Evolutionary conservation across 2,329 filamentous ascomycete species (phyloP), one percentile per base, ranked within the genome.

Genomic region (Phaeoacremonium minimum): DNA sequence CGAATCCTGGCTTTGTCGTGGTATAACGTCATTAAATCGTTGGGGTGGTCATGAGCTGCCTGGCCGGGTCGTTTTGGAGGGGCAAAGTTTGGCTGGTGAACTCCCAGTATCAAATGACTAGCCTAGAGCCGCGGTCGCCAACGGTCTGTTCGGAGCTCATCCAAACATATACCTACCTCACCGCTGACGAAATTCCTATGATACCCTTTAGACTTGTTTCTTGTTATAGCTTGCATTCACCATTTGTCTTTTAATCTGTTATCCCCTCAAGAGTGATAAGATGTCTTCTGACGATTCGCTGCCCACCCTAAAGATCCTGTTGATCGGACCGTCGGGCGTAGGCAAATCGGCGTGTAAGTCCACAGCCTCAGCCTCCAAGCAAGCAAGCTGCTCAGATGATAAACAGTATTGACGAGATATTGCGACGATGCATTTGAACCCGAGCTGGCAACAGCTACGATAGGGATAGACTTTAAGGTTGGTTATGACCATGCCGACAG

Each of bases 391-490:
- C n/a, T n/a, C n/a, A n/a, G n/a, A n/a, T n/a, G n/a, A n/a, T n/a
- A n/a, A n/a, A n/a, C 46, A 75, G 71, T 77, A 42, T 57, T 77
- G 32, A 64, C 71, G 41, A 60, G 72, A 47, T 77, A 77, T 46
- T 75, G 70, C 51, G 71, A 76, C 43, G 70, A 76, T 50, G 70
- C 75, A 46, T 77, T 75, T 46, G 73, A 77, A 40, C 65, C 69
- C 5, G 71, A 76, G 48, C 66, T 63, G 22, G 67, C 70, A 4
- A 67, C 71, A 6, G 71, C 73, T 6, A 77, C 73, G 4, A 76
- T 77, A 44, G 73, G 73, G 18, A 72, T 77, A 41, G 73, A 77
- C 48, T 76, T 73, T 54, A 73, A 74, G 56, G 71, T 75, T 36
- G 40, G 53, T 46, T 20, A 40, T 5, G 18, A 18, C 3, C 9